These are phyloP conservation scores for Massarina eburnea DNA, from an alignment of 2,329 filamentous ascomycete species.

Conservation along the genomic window DNA sequence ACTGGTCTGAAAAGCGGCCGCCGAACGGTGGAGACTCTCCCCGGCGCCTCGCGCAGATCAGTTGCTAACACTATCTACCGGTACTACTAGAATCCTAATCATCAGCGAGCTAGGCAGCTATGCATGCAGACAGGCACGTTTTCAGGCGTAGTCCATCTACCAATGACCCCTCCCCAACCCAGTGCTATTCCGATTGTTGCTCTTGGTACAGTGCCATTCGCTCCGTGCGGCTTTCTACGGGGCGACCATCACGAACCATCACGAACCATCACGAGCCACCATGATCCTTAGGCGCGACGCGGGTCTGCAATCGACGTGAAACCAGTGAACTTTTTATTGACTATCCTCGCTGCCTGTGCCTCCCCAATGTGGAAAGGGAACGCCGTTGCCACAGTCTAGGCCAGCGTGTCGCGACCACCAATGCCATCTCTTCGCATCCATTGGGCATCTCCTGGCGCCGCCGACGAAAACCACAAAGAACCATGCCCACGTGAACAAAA, in stretches of 20 bases:
- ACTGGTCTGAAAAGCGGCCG: constrained; percentile 2
- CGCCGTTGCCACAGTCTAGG: constrained; percentile 12
- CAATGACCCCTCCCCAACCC: constrained; percentile 9
- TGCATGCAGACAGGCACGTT: constrained; percentile 14
- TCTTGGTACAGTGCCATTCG: too few species aligned
- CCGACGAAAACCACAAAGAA: constrained; percentile 21
- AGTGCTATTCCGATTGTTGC: too few species aligned
- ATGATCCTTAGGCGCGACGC: not conserved
- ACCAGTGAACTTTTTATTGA: constrained; percentile 11
- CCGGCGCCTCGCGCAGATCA: not conserved
- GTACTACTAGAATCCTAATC: not conserved
- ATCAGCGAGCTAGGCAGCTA: constrained; percentile 4
- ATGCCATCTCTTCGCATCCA: constrained; percentile 16
- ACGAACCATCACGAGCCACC: not conserved
- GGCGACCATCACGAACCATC: too few species aligned
- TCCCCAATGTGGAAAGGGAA: constrained; percentile 10
- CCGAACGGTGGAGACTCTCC: constrained; percentile 4
- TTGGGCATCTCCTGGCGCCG: constrained; percentile 32
- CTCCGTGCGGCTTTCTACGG: too few species aligned
- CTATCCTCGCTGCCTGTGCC: constrained; percentile 10
- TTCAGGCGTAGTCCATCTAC: constrained; percentile 8
- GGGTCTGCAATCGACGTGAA: not conserved
- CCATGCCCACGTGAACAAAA: constrained; percentile 12
- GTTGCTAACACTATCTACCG: constrained; percentile 1
- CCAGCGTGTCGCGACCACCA: constrained; percentile 7